Evolutionary conservation across 345 rosid species (phyloP).

Genomic region (Brassica cretica): DNA sequence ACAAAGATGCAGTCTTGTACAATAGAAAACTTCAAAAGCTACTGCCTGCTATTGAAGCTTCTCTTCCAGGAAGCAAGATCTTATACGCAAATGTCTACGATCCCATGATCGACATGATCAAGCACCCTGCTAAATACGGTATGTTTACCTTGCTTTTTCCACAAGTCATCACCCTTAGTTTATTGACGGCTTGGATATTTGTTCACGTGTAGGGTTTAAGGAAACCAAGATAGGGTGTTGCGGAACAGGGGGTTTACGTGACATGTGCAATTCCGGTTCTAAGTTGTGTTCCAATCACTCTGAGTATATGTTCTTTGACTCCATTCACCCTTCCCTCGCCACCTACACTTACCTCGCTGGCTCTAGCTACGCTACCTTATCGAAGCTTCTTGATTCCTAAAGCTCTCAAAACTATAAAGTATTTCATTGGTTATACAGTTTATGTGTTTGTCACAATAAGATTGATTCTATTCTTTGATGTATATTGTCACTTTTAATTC

Average conservation of each 20-base stretch:
- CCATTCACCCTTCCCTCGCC: constrained; percentile 44
- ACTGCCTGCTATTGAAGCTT: constrained; percentile 29
- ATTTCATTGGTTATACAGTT: background rate
- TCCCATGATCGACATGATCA: constrained; percentile 46
- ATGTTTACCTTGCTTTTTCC: background rate
- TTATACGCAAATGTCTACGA: constrained; percentile 40
- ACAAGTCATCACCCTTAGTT: background rate
- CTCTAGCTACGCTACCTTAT: background rate
- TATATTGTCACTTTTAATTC: background rate
- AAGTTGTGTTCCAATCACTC: constrained; percentile 36
- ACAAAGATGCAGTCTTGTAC: constrained; percentile 43
- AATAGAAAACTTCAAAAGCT: constrained; percentile 44
- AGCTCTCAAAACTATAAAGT: background rate
- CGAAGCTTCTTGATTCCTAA: constrained; percentile 16
- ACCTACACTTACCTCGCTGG: constrained; percentile 21
- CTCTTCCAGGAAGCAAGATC: constrained; percentile 45
- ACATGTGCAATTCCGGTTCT: constrained; percentile 36
- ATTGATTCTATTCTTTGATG: background rate
- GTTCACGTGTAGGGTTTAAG: constrained; percentile 36
- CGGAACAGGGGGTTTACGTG: constrained; percentile 32
- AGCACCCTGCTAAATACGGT: constrained; percentile 48
- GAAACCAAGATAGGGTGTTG: constrained; percentile 49
- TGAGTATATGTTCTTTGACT: constrained; percentile 47
- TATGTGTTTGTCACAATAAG: background rate
- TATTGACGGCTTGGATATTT: background rate